These are phyloP conservation scores for Nakaseomyces uthaithaninus DNA, from an alignment of 1,139 yeast species.

Conservation along the genomic window DNA sequence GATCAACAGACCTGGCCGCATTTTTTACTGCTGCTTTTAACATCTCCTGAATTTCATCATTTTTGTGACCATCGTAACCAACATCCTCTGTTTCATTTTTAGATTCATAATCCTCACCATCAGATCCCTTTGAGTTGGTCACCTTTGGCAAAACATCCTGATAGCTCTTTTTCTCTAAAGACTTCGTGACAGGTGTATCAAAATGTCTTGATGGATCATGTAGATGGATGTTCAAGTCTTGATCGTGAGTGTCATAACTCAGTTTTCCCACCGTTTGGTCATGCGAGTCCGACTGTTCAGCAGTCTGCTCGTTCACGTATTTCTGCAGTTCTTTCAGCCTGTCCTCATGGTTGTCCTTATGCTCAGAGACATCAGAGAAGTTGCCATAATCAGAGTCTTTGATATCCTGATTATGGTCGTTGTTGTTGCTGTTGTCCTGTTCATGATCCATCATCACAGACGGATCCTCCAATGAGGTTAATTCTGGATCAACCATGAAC, in stretches of 20 bases:
- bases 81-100: slow-evolving; percentile 1
- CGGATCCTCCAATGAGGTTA: background rate
- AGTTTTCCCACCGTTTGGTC: background rate
- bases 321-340: slow-evolving; percentile 4
- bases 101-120: slow-evolving; percentile 17
- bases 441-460: slow-evolving; percentile 4
- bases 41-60: slow-evolving; percentile 11
- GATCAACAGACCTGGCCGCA: slow-evolving; percentile 25
- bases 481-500: slow-evolving; percentile 5
- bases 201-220: slow-evolving; percentile 1
- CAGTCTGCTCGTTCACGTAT: slow-evolving; percentile 1
- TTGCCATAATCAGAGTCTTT: background rate
- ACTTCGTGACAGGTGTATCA: slow-evolving; percentile 3
- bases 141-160: slow-evolving; percentile 9
- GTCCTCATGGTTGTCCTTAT: background rate
- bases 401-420: background rate
- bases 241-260: slow-evolving; percentile 2
- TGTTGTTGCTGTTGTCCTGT: background rate
- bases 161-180: slow-evolving; percentile 6
- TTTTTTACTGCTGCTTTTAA: slow-evolving; percentile 29
- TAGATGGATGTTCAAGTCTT: slow-evolving; percentile 1
- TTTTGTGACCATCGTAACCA: slow-evolving; percentile 1
- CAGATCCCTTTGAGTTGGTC: slow-evolving; percentile 9
- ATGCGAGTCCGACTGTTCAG: background rate
- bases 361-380: background rate